phyloP scores from a whole-genome alignment of 2,329 filamentous ascomycete species.

The Orbilia brochopaga region DNA sequence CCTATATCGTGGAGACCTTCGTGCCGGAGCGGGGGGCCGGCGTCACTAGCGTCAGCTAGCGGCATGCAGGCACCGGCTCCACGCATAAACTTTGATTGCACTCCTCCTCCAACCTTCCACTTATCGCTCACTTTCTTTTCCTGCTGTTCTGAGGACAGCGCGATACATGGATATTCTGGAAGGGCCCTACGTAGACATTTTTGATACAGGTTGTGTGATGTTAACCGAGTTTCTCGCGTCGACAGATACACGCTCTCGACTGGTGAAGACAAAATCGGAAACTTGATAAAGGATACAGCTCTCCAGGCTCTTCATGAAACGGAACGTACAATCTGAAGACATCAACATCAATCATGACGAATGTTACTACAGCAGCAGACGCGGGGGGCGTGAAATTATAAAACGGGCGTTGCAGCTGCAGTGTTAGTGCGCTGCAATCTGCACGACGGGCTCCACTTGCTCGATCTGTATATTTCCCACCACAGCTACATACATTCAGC shows the following conservation, averaged over 20 bases:
- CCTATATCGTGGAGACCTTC: not conserved
- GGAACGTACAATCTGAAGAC: too few relatives aligned
- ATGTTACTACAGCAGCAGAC: not conserved
- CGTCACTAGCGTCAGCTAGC: not conserved
- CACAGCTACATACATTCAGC: too few relatives aligned
- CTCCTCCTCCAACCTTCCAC: slow-evolving; percentile 1
- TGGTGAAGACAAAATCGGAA: too few relatives aligned
- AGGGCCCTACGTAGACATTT: too few relatives aligned
- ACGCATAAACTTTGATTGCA: not conserved
- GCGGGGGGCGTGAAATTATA: not conserved
- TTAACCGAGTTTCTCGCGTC: too few relatives aligned
- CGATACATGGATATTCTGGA: too few relatives aligned
- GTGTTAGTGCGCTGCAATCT: not conserved
- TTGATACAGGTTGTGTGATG: too few relatives aligned
- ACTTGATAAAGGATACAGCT: too few relatives aligned
- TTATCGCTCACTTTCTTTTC: not conserved
- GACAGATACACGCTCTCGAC: too few relatives aligned
- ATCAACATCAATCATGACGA: too few relatives aligned
- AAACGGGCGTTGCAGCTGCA: not conserved
- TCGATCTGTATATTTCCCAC: slow-evolving; percentile 1
- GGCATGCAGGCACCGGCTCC: slow-evolving; percentile 1
- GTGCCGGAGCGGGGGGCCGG: not conserved
- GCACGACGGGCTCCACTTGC: slow-evolving; percentile 2
- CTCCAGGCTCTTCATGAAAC: too few relatives aligned
- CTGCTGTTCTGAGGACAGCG: not conserved